These are phyloP conservation scores for Aureobasidium uvarum DNA, from an alignment of 2,329 filamentous ascomycete species.

Conservation along the genomic window DNA sequence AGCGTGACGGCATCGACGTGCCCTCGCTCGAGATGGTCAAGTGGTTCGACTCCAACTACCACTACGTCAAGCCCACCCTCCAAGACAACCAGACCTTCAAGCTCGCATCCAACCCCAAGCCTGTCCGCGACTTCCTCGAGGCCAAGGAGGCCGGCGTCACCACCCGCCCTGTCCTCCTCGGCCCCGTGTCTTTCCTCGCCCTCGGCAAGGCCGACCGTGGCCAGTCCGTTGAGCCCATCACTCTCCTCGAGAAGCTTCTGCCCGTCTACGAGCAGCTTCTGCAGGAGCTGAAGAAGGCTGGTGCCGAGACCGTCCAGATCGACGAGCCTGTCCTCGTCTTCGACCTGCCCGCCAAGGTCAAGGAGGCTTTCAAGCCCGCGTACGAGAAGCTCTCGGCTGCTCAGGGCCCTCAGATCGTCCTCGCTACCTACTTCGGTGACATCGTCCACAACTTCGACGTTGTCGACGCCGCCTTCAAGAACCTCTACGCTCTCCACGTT, in stretches of 20 bases:
- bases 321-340: conserved; percentile 97
- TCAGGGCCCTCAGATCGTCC: conserved; percentile 81
- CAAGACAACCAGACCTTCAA: conserved; percentile 97
- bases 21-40: conserved; percentile 94
- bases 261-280: conserved; percentile 95
- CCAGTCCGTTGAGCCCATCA: conserved; percentile 88
- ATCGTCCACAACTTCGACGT: conserved; percentile 98
- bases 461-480: conserved; percentile 64
- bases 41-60: conserved; percentile 99
- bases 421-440: conserved; percentile 99
- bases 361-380: conserved; percentile 95
- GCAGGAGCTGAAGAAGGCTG: conserved; percentile 88
- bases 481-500: conserved; percentile 82
- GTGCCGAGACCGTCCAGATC: conserved; percentile 95
- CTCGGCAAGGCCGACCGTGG: conserved; percentile 97
- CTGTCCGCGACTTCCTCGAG: conserved; percentile 90
- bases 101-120: conserved; percentile 84
- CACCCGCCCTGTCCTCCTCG: conserved; percentile 92
- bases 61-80: conserved; percentile 99
- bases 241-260: conserved; percentile 87
- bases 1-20: conserved; percentile 91
- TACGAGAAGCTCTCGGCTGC: conserved; percentile 80
- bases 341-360: conserved; percentile 83
- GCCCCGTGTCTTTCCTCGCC: conserved; percentile 95
- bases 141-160: conserved; percentile 93